phyloP scores from a whole-genome alignment of 805 yeast genomes.

The Ogataea kodamae region DNA sequence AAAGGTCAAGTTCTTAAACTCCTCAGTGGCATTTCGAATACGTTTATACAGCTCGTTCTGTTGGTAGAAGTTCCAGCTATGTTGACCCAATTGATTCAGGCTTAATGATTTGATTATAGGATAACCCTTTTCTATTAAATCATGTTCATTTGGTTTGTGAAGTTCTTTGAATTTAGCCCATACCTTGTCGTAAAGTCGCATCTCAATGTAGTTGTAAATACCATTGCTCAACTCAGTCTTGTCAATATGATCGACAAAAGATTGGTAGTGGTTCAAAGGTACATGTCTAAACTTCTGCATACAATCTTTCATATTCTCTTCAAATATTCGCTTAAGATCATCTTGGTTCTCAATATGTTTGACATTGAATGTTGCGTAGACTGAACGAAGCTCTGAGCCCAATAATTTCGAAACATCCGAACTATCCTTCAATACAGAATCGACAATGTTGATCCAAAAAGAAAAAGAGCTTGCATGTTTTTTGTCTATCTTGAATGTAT shows the following conservation, averaged over 20 bases:
- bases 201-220: conserved; percentile 69
- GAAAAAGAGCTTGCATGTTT: conserved; percentile 1
- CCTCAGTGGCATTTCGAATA: conserved; percentile 48
- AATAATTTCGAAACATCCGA: conserved; percentile 38
- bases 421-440: conserved; percentile 36
- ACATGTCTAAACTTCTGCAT: too few species aligned
- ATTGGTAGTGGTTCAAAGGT: too few species aligned
- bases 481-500: too few species aligned
- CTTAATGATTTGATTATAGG: conserved; percentile 38
- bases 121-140: conserved; percentile 30
- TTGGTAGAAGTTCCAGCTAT: too few species aligned
- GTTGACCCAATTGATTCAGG: conserved; percentile 47
- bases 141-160: conserved; percentile 14
- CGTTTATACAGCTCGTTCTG: conserved; percentile 40
- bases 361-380: conserved; percentile 39
- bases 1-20: conserved; percentile 45
- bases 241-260: too few species aligned
- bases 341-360: conserved; percentile 24
- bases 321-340: conserved; percentile 30
- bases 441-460: conserved; percentile 27
- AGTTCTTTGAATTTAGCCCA: conserved; percentile 46
- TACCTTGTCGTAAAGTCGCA: conserved; percentile 59
- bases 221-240: conserved; percentile 44
- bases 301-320: conserved; percentile 29
- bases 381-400: conserved; percentile 37